These are phyloP conservation scores for Mycosphaerelloides madeirae DNA, from an alignment of 2,329 filamentous ascomycete species.

Conservation along the genomic window DNA sequence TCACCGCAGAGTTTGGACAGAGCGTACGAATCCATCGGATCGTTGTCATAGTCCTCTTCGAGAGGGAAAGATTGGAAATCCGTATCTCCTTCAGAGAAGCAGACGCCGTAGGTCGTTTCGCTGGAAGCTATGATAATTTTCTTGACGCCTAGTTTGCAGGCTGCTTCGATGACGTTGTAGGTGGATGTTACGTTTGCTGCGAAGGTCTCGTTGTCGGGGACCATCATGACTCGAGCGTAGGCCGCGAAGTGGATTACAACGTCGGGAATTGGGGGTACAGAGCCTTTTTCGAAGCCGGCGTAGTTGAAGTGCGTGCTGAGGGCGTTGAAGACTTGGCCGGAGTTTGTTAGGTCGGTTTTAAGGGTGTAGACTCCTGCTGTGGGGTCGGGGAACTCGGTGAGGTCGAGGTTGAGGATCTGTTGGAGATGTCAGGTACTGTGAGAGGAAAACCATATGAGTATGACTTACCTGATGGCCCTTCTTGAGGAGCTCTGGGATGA, in stretches of 20 bases:
- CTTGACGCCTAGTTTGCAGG: constrained; percentile 56
- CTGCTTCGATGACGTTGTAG: constrained; percentile 61
- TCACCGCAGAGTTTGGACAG: constrained; percentile 58
- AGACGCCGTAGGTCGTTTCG: constrained; percentile 59
- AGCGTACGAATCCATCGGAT: constrained; percentile 60
- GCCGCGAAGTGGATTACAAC: constrained; percentile 60
- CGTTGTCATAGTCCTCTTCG: constrained; percentile 55
- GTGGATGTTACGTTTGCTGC: constrained; percentile 51
- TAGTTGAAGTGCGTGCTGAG: constrained; percentile 53
- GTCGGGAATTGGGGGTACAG: constrained; percentile 47
- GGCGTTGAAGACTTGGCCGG: constrained; percentile 54
- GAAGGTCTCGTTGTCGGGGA: constrained; percentile 58
- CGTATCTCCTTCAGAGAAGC: constrained; percentile 55
- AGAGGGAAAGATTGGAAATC: constrained; percentile 56
- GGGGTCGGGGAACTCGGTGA: constrained; percentile 54
- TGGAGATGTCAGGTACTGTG: constrained; percentile 47
- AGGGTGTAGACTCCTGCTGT: constrained; percentile 47
- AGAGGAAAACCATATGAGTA: background rate
- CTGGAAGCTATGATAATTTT: constrained; percentile 59
- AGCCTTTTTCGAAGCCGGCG: constrained; percentile 42
- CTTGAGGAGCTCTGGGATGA: constrained; percentile 50
- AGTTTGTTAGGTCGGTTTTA: constrained; percentile 52
- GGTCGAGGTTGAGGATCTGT: constrained; percentile 70
- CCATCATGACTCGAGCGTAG: constrained; percentile 56
- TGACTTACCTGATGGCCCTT: constrained; percentile 42